Base-by-base conservation (phyloP, 2,329 filamentous ascomycete species). In the Cladosporium sp. region DNA sequence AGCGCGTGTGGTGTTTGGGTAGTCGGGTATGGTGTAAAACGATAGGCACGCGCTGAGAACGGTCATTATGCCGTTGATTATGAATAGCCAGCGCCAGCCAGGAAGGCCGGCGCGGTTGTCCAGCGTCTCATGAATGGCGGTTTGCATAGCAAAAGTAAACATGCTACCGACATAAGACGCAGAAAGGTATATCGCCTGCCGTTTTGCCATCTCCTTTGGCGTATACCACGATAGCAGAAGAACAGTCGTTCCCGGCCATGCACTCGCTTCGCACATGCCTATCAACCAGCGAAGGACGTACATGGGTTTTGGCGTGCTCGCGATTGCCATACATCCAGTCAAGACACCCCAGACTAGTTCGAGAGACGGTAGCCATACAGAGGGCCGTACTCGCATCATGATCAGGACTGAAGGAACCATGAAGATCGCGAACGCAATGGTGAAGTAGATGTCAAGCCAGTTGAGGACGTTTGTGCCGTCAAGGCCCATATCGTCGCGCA, bases 181-280 rank as follows among this genome's bases (percentile, higher is more conserved):
- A 0, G 82, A 78, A 1, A 82, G 84, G 68, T 86, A 86, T 54
- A 86, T 79, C 6, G 82, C 83, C 36, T 76, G 80, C 3, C 84
- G 76, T 66, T 86, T 86, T 5, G 82, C 83, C 0, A 86, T 76
- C 68, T 87, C 84, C n/a, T 75, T 73, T 52, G 79, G 77, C 0
- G 79, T 85, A 66, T 86, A 86, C 84, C 84, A 86, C 0, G 79
- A 81, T 1, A 84, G 83, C 0, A 86, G 75, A 59, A 86, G 80
- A 60, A 84, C 86, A 62, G 85, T 82, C 0, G 82, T 77, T 11
- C 81, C 82, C 6, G 82, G 79, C 59, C 85, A 87, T 0, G 81
- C 84, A 12, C 76, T 79, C 0, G 80, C 77, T 68, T 86, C 84
- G 40, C 79, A 78, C 19, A 85, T 72, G 8, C 81, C 83, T 0